phyloP scores from a whole-genome alignment of 139 green algal genomes.

The Spirogloea muscicola region DNA sequence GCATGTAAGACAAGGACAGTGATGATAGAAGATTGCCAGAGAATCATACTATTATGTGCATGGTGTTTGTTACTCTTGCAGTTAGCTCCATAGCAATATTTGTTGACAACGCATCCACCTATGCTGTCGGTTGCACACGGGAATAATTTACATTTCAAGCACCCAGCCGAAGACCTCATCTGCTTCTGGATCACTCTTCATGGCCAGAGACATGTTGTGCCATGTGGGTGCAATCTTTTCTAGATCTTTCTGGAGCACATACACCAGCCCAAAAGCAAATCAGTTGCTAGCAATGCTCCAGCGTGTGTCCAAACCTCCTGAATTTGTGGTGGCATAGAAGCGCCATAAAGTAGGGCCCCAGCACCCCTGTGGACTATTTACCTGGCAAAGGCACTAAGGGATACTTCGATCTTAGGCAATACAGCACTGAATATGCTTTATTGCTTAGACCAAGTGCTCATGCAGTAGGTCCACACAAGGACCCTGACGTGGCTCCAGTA shows the following conservation, averaged over 20 bases:
- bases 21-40: neutral
- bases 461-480: neutral
- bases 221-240: slow-evolving; percentile 67
- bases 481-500: too few relatives aligned
- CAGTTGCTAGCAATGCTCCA: too few relatives aligned
- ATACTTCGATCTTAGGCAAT: neutral
- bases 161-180: slow-evolving; percentile 75
- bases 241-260: slow-evolving; percentile 66
- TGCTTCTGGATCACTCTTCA: slow-evolving; percentile 80
- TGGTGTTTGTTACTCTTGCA: neutral
- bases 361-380: neutral
- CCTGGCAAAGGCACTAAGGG: neutral
- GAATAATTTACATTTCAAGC: slow-evolving; percentile 69
- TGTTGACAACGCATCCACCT: too few relatives aligned
- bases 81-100: too few relatives aligned
- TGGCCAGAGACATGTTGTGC: slow-evolving; percentile 79
- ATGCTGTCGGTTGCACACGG: too few relatives aligned
- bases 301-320: neutral
- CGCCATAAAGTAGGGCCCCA: neutral
- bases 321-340: neutral
- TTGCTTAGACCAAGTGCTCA: neutral
- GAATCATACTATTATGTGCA: neutral
- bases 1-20: neutral
- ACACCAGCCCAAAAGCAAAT: too few relatives aligned
- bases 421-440: neutral